A percentile compares a stretch with the other conserved stretches of the same genome.
Conservation (phyloP, 108 stramenopile species). For the Thalassiosira profunda region DNA sequence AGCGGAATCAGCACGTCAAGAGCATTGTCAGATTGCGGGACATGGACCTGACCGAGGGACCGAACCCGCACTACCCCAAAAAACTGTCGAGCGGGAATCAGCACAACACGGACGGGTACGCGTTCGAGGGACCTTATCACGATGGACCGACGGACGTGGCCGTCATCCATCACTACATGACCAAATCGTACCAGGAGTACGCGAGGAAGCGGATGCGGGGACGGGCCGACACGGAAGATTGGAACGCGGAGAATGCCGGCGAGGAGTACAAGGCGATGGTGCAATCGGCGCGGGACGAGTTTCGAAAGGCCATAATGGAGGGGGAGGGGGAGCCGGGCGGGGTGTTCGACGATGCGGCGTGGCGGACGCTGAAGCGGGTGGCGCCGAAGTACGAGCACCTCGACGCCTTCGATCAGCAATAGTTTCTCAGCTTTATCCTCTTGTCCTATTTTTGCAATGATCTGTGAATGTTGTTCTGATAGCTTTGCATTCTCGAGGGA, state of each 20-base stretch:
- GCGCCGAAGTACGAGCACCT: constrained; percentile 19
- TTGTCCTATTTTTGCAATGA: background rate
- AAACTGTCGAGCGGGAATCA: background rate
- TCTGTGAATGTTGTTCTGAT: background rate
- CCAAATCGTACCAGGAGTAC: constrained; percentile 38
- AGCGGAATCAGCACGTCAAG: constrained; percentile 29
- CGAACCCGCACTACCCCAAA: background rate
- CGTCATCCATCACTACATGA: constrained; percentile 27
- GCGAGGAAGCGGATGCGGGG: constrained; percentile 15
- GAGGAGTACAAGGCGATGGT: background rate
- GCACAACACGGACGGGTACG: constrained; percentile 19
- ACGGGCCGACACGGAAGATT: constrained; percentile 6
- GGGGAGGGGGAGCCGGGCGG: background rate
- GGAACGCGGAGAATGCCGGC: background rate
- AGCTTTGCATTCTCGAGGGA: background rate
- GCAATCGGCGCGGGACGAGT: background rate
- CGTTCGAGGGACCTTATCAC: background rate
- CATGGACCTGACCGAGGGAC: background rate
- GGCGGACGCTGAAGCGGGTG: constrained; percentile 11
- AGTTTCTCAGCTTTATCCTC: background rate
- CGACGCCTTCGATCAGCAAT: constrained; percentile 2
- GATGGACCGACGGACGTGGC: constrained; percentile 30
- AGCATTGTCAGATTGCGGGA: constrained; percentile 12
- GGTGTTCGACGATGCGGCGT: constrained; percentile 25
- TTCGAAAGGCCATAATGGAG: background rate